Evolutionary conservation across 345 rosid genomes (phyloP), one percentile per base, ranked within the genome.

Genomic region (Erucastrum elatum): DNA sequence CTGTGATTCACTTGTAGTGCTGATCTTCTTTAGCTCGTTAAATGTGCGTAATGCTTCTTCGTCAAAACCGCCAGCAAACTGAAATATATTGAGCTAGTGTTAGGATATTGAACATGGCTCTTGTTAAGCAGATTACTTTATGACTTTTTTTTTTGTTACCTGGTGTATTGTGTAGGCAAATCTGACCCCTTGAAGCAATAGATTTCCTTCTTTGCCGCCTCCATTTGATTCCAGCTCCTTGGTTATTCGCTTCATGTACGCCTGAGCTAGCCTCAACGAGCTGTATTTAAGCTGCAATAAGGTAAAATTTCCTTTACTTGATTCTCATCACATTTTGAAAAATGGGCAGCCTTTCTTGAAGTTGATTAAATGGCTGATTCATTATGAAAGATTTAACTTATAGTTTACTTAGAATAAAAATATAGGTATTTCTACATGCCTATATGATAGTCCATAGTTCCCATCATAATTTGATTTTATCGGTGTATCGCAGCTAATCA

Each of bases 51-150:
- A 66, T 64, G 97, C 75, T 68, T 86, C 89, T n/a, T 73, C 86
- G 53, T 95, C 91, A 82, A 93, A 95, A 26, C 99, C 99, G 6
- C 98, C 97, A 85, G 90, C 93, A 69, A 95, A 91, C 98, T 94
- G 91, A 73, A 82, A 49, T 81, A 49, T 13, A 13, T 59, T 29
- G 31, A 77, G 11, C 7, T 11, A 6, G 55, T 21, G 67, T 84
- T 66, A 37, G 29, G 29, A 34, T 5, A 49, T 39, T 39, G 25
- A 55, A 25, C 1, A 58, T 26, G 30, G 39, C 70, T 13, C 2
- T 58, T 72, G 31, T 70, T n/a, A 29, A 60, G 12, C 13, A 29
- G 61, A 62, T 17, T 44, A 27, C 60, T 31, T 61, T 37, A 55
- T 62, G 55, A 69, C 17, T 8, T 41, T 25, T 1, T 34, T 59